phyloP scores from a whole-genome alignment of 495 filamentous ascomycete species.

The Rhypophila decipiens region DNA sequence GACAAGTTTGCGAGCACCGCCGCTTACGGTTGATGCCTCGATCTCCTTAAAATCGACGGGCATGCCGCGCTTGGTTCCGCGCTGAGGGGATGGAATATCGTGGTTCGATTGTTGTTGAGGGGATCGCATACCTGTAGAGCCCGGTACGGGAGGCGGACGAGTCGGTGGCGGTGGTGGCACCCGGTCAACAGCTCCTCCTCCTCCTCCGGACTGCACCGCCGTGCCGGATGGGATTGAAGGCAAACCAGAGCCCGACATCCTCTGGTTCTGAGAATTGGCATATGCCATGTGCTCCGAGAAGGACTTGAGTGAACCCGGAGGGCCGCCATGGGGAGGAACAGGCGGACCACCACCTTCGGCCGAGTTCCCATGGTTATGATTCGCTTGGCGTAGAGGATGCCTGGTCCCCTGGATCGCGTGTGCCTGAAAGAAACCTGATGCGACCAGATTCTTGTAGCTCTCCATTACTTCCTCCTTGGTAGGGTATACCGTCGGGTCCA shows the following conservation, averaged over 20 bases:
- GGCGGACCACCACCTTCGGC: constrained; percentile 11
- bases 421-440: constrained; percentile 40
- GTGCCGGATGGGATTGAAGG: no score
- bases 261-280: no score
- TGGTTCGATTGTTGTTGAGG: not conserved
- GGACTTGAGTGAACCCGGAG: not conserved
- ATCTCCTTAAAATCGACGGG: not conserved
- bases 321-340: not conserved
- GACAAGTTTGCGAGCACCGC: constrained; percentile 26
- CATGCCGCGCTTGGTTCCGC: not conserved
- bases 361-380: constrained; percentile 8
- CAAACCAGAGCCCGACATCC: no score
- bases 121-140: not conserved
- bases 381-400: constrained; percentile 23
- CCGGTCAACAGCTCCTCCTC: not conserved
- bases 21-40: constrained; percentile 24
- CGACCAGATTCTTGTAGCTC: constrained; percentile 38
- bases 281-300: not conserved
- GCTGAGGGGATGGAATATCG: not conserved
- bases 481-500: constrained; percentile 19
- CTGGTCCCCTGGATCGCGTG: constrained; percentile 43
- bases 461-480: constrained; percentile 38
- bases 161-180: not conserved
- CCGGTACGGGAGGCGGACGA: constrained; percentile 4
- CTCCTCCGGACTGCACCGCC: no score